Evolutionary conservation across 164 flowering plant species (phyloP).

Genomic region (Litsea cubeba): DNA sequence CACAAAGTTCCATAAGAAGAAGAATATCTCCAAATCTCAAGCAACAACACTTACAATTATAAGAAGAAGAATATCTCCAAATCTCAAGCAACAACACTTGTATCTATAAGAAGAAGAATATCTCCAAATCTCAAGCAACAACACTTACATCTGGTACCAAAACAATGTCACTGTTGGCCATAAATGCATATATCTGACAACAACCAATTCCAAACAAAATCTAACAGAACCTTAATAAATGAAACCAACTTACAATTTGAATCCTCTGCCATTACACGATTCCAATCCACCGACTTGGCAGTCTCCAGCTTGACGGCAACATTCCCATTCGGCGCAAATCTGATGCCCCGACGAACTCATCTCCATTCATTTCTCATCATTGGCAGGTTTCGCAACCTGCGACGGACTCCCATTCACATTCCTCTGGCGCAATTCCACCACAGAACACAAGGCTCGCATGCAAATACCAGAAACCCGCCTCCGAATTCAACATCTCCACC

Average conservation of each 20-base stretch:
- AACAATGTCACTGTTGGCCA: background rate
- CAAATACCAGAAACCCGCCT: too few relatives aligned
- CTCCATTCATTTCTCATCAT: background rate
- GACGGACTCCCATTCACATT: background rate
- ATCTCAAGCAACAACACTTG: background rate
- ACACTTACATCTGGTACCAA: too few relatives aligned
- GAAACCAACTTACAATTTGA: background rate
- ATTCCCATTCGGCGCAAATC: background rate
- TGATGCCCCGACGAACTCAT: background rate
- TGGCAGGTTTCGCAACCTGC: background rate
- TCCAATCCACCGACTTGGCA: slow-evolving; percentile 10
- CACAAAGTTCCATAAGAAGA: background rate
- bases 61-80: background rate
- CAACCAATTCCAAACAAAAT: background rate
- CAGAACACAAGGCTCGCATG: too few relatives aligned
- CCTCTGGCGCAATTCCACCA: slow-evolving; percentile 3
- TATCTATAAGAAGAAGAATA: too few relatives aligned
- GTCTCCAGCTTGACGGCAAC: slow-evolving; percentile 6
- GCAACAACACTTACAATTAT: background rate
- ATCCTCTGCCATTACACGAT: slow-evolving; percentile 3
- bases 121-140: too few relatives aligned
- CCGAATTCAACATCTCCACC: too few relatives aligned
- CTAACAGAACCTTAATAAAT: background rate
- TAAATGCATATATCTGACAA: background rate
- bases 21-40: background rate